phyloP scores from a whole-genome alignment of 2,329 filamentous ascomycete genomes.

The Phoma sp. region DNA sequence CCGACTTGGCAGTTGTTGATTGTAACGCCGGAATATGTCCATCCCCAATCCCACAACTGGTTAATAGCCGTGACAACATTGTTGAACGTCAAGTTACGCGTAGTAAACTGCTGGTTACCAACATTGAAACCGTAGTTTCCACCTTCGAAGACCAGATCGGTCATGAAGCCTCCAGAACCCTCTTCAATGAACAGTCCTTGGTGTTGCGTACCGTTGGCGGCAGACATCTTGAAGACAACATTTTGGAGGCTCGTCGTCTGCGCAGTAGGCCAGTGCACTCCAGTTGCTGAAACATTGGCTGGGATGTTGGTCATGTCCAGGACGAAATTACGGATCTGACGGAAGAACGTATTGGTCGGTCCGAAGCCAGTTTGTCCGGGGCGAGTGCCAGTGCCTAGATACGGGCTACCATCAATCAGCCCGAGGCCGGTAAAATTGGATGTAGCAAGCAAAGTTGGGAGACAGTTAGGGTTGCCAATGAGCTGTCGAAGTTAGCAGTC shows the following conservation, averaged over 20 bases:
- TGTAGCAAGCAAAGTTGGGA: constrained; percentile 62
- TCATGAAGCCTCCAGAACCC: constrained; percentile 55
- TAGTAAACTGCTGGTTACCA: constrained; percentile 62
- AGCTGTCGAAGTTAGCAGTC: constrained; percentile 42
- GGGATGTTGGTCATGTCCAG: constrained; percentile 64
- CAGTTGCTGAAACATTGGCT: constrained; percentile 53
- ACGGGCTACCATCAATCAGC: constrained; percentile 64
- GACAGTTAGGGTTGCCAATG: constrained; percentile 64
- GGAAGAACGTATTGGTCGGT: constrained; percentile 68
- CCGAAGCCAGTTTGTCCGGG: constrained; percentile 49
- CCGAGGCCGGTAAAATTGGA: constrained; percentile 61
- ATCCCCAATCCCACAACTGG: constrained; percentile 67
- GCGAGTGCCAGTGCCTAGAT: constrained; percentile 44
- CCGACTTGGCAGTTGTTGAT: constrained; percentile 62
- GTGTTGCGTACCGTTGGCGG: constrained; percentile 53
- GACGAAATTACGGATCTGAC: constrained; percentile 69
- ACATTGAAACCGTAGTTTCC: constrained; percentile 50
- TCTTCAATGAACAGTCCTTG: constrained; percentile 54
- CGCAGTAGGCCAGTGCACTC: constrained; percentile 55
- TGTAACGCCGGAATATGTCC: constrained; percentile 59
- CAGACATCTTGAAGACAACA: constrained; percentile 53
- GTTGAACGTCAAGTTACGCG: constrained; percentile 62
- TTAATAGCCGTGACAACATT: constrained; percentile 61
- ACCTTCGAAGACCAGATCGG: constrained; percentile 54
- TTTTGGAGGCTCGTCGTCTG: constrained; percentile 56